phyloP scores from a whole-genome alignment of 2,329 filamentous ascomycete species.

The Monosporascus sp. region DNA sequence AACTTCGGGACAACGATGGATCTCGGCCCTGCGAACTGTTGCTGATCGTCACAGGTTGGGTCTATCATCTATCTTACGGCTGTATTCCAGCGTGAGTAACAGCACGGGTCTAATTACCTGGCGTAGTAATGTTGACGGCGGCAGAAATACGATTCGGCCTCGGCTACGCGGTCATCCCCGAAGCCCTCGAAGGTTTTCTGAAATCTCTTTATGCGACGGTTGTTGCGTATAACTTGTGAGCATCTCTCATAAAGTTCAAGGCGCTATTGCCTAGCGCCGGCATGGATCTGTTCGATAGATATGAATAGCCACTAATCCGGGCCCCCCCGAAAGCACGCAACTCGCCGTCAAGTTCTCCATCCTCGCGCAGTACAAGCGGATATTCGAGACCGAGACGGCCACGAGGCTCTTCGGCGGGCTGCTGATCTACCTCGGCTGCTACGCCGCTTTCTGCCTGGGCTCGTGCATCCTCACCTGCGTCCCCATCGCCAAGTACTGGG shows the following conservation, averaged over 20 bases:
- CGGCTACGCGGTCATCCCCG: conserved; percentile 9
- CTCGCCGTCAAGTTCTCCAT: conserved; percentile 24
- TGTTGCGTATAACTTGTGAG: conserved; percentile 16
- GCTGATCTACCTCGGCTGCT: conserved; percentile 16
- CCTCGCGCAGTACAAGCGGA: conserved; percentile 21
- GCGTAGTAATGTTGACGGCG: neutral
- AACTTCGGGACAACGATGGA: neutral
- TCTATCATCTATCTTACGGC: conserved; percentile 12
- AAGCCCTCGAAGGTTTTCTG: conserved; percentile 13
- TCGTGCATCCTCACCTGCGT: conserved; percentile 16
- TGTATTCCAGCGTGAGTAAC: conserved; percentile 12
- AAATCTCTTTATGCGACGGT: conserved; percentile 17
- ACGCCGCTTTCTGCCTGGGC: conserved; percentile 14
- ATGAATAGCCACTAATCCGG: neutral
- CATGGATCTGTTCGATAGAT: too few relatives aligned
- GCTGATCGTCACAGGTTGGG: conserved; percentile 6
- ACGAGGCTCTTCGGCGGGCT: conserved; percentile 16
- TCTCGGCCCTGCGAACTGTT: neutral
- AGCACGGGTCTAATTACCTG: neutral
- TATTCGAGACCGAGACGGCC: conserved; percentile 15
- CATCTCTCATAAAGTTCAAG: neutral
- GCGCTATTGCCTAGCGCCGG: neutral
- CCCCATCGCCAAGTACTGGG: conserved; percentile 24
- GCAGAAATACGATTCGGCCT: conserved; percentile 20
- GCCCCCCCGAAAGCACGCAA: conserved; percentile 6